Base-by-base conservation (phyloP, 106 monocot genomes). In the Triglochin maritima region DNA sequence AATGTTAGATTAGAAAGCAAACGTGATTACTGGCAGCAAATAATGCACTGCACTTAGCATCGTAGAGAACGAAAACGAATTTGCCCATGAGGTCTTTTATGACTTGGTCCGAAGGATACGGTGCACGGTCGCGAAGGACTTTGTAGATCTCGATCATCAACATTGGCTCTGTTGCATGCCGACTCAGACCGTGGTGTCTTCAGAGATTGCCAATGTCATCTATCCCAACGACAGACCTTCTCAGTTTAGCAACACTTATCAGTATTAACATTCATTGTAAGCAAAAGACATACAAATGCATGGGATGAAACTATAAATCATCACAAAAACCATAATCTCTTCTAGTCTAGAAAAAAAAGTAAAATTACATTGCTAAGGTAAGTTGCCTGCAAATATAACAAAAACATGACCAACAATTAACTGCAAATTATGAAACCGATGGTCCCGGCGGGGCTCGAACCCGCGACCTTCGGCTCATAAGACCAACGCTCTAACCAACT, bases 401-500 rank as follows among this genome's bases (percentile, higher is more conserved):
- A 29, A 29, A 29, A 29, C 29, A 29, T 29, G 29, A 29, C 0
- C 0, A 29, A 29, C 0, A 29, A 29, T 29, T 29, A 29, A 29
- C 29, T 0, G 29, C 1, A 29, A 29, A 0, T 29, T 0, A 29
- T 29, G 29, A 29, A 1, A 29, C 29, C 29, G 53, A 14, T 94
- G 85, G 94, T 90, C 87, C 90, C 90, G 85, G 90, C 90, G 90
- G 94, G 90, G 87, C 90, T 90, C 85, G 90, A 90, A 90, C 90
- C 90, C 95, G 90, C 90, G 90, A 90, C 90, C 85, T 89, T 88
- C 87, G 85, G 87, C 90, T 87, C 85, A 87, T 88, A 88, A 86
- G 95, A 94, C 94, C 94, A 89, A 87, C 86, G 94, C 89, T 94
- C 94, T 94, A 89, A 70, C 70, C 70, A 70, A 70, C 70, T 70